Percentiles rank a stretch among this genome's conserved stretches.
Evolutionary conservation across 2,329 filamentous ascomycete genomes (phyloP).

Genomic region (Metarhizium brunneum): DNA sequence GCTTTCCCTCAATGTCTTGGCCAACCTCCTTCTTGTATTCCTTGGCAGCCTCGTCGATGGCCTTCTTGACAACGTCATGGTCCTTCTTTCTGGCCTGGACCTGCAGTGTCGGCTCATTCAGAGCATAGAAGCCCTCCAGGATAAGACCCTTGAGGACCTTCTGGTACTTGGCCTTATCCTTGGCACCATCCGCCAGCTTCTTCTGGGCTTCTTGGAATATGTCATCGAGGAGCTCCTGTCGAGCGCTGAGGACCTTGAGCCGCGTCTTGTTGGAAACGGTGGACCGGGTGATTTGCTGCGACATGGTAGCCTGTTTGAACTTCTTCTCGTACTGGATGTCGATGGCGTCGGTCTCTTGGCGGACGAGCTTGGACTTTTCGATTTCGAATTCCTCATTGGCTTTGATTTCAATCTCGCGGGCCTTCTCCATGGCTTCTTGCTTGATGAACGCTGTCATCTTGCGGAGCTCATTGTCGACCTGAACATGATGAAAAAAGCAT

Average conservation of each 20-base stretch:
- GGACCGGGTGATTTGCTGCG: conserved; percentile 95
- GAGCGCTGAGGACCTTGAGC: conserved; percentile 74
- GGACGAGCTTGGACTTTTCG: conserved; percentile 97
- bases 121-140: conserved; percentile 80
- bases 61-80: conserved; percentile 64
- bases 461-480: conserved; percentile 97
- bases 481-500: conserved; percentile 5
- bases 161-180: conserved; percentile 68
- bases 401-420: conserved; percentile 94
- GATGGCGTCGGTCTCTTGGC: conserved; percentile 87
- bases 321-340: conserved; percentile 95
- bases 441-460: conserved; percentile 99
- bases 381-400: conserved; percentile 98
- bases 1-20: conserved; percentile 56
- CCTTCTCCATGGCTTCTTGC: conserved; percentile 95
- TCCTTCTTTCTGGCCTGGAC: conserved; percentile 75
- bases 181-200: conserved; percentile 55
- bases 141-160: conserved; percentile 68
- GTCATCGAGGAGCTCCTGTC: conserved; percentile 83
- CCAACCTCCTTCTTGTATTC: conserved; percentile 76
- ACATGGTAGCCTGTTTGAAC: conserved; percentile 97
- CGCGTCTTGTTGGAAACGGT: conserved; percentile 95
- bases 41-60: conserved; percentile 63
- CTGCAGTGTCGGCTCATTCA: conserved; percentile 70
- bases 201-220: conserved; percentile 76